Conservation (phyloP, 225 moss, liverwort and hornwort genomes). For the Physcomitrellopsis africana region DNA sequence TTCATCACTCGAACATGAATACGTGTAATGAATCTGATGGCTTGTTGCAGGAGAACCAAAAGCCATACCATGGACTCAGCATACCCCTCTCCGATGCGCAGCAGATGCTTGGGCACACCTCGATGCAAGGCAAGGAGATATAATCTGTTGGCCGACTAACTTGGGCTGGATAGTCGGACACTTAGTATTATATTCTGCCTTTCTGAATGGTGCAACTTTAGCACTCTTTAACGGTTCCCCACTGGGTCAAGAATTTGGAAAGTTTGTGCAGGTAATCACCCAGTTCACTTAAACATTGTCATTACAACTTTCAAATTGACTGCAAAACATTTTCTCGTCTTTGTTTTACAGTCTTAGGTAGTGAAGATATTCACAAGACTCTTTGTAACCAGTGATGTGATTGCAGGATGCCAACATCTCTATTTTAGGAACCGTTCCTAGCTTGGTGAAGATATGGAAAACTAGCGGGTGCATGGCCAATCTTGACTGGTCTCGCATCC, state of each 20-base stretch:
- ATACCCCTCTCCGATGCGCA: slow-evolving; percentile 61
- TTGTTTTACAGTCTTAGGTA: not conserved
- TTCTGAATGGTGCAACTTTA: slow-evolving; percentile 65
- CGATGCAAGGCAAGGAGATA: slow-evolving; percentile 63
- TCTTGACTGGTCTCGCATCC: slow-evolving; percentile 66
- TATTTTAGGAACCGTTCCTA: slow-evolving; percentile 67
- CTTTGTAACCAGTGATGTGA: not conserved
- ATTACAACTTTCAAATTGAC: not conserved
- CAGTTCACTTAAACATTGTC: slow-evolving; percentile 10
- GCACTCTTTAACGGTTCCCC: slow-evolving; percentile 79
- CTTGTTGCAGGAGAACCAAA: slow-evolving; percentile 65
- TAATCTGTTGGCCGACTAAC: slow-evolving; percentile 73
- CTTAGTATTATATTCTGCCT: slow-evolving; percentile 53
- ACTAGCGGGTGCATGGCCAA: slow-evolving; percentile 52
- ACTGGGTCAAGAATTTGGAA: slow-evolving; percentile 65
- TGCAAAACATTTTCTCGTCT: not conserved
- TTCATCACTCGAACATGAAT: no score
- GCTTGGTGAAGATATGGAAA: slow-evolving; percentile 71
- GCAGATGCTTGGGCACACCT: slow-evolving; percentile 72
- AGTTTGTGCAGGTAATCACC: slow-evolving; percentile 67
- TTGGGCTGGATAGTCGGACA: slow-evolving; percentile 86
- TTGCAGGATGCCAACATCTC: slow-evolving; percentile 68
- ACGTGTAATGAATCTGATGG: not conserved
- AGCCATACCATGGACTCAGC: slow-evolving; percentile 78
- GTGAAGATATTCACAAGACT: not conserved